phyloP scores from a whole-genome alignment of 2,329 filamentous ascomycete genomes.

The Arthrobotrys sphaeroides region DNA sequence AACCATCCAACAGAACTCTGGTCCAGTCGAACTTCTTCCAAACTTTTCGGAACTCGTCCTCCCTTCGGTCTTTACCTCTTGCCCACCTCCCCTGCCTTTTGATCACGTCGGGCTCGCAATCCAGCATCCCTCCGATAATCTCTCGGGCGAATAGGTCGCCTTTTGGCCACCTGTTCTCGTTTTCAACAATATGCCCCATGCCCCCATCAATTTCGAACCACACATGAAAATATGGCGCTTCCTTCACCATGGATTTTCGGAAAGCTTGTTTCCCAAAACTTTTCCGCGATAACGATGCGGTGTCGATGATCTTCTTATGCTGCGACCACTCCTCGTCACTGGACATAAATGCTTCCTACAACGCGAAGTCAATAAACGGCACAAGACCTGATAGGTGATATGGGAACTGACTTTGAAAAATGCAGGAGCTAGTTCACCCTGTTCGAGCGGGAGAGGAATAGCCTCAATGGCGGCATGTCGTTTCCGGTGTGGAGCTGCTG shows the following conservation, averaged over 20 bases:
- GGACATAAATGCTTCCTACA: constrained; percentile 80
- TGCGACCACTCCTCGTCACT: constrained; percentile 94
- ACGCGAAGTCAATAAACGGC: constrained; percentile 9
- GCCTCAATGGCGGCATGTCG: constrained; percentile 85
- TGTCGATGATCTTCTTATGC: constrained; percentile 94
- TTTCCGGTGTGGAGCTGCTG: constrained; percentile 79
- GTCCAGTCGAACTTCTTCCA: constrained; percentile 97
- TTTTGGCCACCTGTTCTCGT: constrained; percentile 82
- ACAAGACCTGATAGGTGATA: not conserved
- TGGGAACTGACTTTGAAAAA: constrained; percentile 74
- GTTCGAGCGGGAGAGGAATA: constrained; percentile 85
- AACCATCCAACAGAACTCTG: constrained; percentile 68
- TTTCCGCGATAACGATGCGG: constrained; percentile 67
- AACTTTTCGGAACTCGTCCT: constrained; percentile 80
- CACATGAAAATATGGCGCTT: constrained; percentile 98
- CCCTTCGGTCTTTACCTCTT: constrained; percentile 71
- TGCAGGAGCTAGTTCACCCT: constrained; percentile 90
- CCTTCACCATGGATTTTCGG: constrained; percentile 81
- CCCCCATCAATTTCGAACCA: constrained; percentile 96
- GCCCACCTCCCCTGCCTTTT: constrained; percentile 89
- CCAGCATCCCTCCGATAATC: constrained; percentile 90
- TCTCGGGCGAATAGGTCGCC: constrained; percentile 94
- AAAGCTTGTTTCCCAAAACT: constrained; percentile 83
- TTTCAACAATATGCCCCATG: constrained; percentile 90
- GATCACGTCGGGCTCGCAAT: constrained; percentile 80